These are phyloP conservation scores for Amanita rubescens DNA, from an alignment of 768 basidiomycete genomes.

Conservation along the genomic window DNA sequence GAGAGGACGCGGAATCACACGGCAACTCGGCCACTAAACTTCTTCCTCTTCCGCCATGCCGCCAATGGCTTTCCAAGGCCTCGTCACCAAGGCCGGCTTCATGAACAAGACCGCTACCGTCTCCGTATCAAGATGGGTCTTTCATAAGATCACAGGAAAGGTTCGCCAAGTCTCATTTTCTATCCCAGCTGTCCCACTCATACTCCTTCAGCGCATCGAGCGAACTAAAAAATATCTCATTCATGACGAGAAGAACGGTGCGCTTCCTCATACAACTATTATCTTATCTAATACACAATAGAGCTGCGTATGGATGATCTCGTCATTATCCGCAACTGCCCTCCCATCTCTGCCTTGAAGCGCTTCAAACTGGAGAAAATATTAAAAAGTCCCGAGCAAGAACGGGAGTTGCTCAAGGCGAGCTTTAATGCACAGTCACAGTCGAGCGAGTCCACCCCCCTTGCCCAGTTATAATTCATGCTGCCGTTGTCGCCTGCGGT, in stretches of 20 bases:
- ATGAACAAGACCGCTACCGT: constrained; percentile 87
- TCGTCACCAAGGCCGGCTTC: constrained; percentile 73
- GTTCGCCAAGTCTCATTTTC: constrained; percentile 31
- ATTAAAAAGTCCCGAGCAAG: constrained; percentile 59
- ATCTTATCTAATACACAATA: constrained; percentile 18
- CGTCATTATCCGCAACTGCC: constrained; percentile 76
- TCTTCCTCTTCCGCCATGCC: constrained; percentile 43
- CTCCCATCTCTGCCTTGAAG: constrained; percentile 72
- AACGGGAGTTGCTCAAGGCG: constrained; percentile 38
- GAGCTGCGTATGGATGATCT: constrained; percentile 62
- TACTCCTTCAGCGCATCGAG: constrained; percentile 49
- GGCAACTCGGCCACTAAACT: background rate
- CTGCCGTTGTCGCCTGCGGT: constrained; percentile 25
- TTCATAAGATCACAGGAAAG: constrained; percentile 74
- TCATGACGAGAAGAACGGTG: constrained; percentile 69
- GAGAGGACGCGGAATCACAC: background rate
- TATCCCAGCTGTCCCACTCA: background rate
- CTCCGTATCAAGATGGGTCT: constrained; percentile 64
- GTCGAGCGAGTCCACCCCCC: background rate
- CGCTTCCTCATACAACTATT: constrained; percentile 17
- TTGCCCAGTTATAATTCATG: constrained; percentile 6
- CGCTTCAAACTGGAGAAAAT: constrained; percentile 65
- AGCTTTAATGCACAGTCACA: constrained; percentile 2
- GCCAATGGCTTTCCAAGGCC: constrained; percentile 66
- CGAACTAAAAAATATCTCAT: constrained; percentile 72